Conservation (phyloP, 495 filamentous ascomycete genomes). For the Xylaria longipes region DNA sequence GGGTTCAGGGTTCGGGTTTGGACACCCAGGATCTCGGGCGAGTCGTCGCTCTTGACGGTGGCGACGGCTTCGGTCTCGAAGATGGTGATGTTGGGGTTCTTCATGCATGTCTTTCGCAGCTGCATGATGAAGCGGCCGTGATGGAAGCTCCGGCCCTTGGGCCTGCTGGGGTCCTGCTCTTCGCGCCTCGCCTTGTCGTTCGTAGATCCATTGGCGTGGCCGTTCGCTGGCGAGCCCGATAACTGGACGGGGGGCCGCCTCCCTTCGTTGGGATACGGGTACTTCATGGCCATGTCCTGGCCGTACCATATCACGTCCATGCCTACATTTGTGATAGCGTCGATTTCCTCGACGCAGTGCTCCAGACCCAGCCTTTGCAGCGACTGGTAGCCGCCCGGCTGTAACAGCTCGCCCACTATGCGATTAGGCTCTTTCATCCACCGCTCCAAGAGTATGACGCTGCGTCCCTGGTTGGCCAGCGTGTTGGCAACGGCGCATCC, state of each 20-base stretch:
- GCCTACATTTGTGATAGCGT: slow-evolving; percentile 79
- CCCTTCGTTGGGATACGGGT: slow-evolving; percentile 51
- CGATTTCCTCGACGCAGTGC: slow-evolving; percentile 88
- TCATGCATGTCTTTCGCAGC: slow-evolving; percentile 69
- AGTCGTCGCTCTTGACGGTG: slow-evolving; percentile 64
- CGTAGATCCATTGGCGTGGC: slow-evolving; percentile 26
- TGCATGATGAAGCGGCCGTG: slow-evolving; percentile 84
- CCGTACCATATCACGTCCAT: slow-evolving; percentile 89
- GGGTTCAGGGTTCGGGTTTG: slow-evolving; percentile 65
- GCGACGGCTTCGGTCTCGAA: slow-evolving; percentile 74
- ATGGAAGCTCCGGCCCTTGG: slow-evolving; percentile 77
- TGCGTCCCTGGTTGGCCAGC: slow-evolving; percentile 82
- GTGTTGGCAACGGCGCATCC: slow-evolving; percentile 88
- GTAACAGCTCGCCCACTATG: slow-evolving; percentile 94
- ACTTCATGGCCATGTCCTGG: slow-evolving; percentile 78
- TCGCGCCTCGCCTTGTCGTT: slow-evolving; percentile 38
- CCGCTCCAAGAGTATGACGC: slow-evolving; percentile 86
- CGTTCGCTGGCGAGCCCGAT: slow-evolving; percentile 9
- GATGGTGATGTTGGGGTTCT: slow-evolving; percentile 72
- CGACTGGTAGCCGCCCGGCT: slow-evolving; percentile 87
- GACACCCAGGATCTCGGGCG: slow-evolving; percentile 74
- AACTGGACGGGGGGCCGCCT: slow-evolving; percentile 28
- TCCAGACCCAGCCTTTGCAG: slow-evolving; percentile 79
- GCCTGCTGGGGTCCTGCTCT: slow-evolving; percentile 44
- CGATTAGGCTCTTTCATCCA: slow-evolving; percentile 94